Conservation (phyloP, 2,329 filamentous ascomycete species). For the Ampelomyces quisqualis region DNA sequence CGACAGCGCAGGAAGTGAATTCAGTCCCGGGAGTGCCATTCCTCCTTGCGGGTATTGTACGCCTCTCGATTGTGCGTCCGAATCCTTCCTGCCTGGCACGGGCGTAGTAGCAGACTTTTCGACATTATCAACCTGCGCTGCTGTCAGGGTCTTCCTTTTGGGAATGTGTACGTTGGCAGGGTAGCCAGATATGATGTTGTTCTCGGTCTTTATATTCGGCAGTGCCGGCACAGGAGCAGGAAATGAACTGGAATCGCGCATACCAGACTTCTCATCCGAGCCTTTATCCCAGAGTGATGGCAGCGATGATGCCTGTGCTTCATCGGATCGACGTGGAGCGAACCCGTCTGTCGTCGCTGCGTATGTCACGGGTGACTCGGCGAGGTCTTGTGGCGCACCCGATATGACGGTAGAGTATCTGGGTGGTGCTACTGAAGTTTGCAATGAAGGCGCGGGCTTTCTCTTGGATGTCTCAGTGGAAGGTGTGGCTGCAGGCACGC, state of each 20-base stretch:
- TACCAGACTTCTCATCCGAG: conserved; percentile 43
- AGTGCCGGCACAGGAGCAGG: conserved; percentile 16
- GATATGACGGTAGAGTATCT: neutral
- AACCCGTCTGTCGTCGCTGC: conserved; percentile 46
- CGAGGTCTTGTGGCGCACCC: conserved; percentile 35
- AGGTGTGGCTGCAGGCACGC: conserved; percentile 26
- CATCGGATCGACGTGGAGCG: conserved; percentile 27
- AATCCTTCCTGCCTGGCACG: too few relatives aligned
- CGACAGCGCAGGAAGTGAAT: conserved; percentile 8
- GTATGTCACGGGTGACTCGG: conserved; percentile 45
- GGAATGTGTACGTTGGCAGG: conserved; percentile 44
- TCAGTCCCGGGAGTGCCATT: conserved; percentile 24
- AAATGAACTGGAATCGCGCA: conserved; percentile 31
- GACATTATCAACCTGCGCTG: conserved; percentile 45
- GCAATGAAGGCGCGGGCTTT: conserved; percentile 47
- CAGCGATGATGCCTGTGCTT: conserved; percentile 13
- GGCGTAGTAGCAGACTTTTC: conserved; percentile 26
- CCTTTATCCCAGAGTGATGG: conserved; percentile 21
- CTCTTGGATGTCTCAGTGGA: conserved; percentile 38
- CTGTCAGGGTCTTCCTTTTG: conserved; percentile 49
- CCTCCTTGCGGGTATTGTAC: conserved; percentile 16
- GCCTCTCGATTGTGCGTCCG: too few relatives aligned
- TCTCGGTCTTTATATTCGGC: conserved; percentile 10
- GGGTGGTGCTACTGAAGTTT: conserved; percentile 32
- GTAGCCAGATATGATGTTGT: conserved; percentile 23